phyloP scores from a whole-genome alignment of 1,139 yeast species.

The Taphrina populina region DNA sequence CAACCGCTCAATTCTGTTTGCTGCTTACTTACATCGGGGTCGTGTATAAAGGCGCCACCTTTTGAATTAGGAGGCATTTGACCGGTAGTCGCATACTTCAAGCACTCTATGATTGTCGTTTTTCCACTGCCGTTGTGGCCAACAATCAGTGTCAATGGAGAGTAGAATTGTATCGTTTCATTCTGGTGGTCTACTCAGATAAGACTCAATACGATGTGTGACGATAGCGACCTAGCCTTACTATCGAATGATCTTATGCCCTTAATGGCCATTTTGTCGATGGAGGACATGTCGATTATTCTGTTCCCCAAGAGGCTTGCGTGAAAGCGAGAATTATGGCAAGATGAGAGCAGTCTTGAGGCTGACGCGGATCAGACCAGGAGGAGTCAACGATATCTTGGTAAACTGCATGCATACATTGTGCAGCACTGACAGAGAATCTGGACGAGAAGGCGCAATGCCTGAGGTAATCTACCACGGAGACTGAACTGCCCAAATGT shows the following conservation, averaged over 20 bases:
- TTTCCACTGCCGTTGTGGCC: constrained; percentile 99
- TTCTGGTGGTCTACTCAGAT: constrained; percentile 11
- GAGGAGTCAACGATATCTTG: no score
- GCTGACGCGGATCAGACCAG: no score
- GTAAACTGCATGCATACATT: no score
- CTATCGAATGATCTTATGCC: constrained; percentile 92
- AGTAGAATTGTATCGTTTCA: constrained; percentile 85
- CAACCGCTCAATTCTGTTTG: neutral
- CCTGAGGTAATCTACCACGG: no score
- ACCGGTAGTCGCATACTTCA: constrained; percentile 93
- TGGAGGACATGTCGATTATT: constrained; percentile 37
- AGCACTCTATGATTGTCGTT: constrained; percentile 92
- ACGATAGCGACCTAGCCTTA: constrained; percentile 52
- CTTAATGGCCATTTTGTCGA: constrained; percentile 68
- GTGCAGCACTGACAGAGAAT: no score
- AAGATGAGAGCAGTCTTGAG: no score
- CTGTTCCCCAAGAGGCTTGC: no score
- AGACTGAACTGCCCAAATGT: no score
- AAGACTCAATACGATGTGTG: neutral
- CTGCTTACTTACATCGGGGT: constrained; percentile 56
- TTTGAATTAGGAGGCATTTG: constrained; percentile 92
- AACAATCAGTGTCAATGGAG: constrained; percentile 87
- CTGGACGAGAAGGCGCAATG: no score
- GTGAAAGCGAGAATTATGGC: no score
- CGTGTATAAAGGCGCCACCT: constrained; percentile 95